Percentiles rank a stretch among this genome's conserved stretches.
Evolutionary conservation across 495 filamentous ascomycete species (phyloP).

Genomic region (Neurospora sp.): DNA sequence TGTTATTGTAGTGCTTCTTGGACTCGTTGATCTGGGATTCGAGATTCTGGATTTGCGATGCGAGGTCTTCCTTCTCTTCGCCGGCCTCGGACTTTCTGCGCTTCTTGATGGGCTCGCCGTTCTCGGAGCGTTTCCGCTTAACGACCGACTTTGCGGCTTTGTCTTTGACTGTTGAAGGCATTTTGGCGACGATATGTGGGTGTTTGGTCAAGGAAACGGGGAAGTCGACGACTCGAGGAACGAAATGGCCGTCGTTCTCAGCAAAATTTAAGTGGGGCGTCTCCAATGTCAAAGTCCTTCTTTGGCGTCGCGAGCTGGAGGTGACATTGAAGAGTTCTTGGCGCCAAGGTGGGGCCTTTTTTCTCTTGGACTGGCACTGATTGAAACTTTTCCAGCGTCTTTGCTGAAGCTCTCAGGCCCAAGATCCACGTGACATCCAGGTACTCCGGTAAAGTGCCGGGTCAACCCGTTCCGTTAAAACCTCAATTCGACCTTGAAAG

Average conservation of each 20-base stretch:
- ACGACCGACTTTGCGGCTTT: slow-evolving; percentile 14
- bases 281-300: background rate
- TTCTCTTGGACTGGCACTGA: background rate
- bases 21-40: slow-evolving; percentile 75
- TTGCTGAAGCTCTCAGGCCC: background rate
- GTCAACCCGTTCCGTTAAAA: slow-evolving; percentile 35
- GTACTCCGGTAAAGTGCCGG: slow-evolving; percentile 20
- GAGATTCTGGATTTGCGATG: slow-evolving; percentile 53
- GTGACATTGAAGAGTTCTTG: background rate
- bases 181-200: slow-evolving; percentile 1
- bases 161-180: slow-evolving; percentile 16
- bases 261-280: slow-evolving; percentile 22
- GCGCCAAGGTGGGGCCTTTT: background rate
- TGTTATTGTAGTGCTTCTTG: slow-evolving; percentile 86
- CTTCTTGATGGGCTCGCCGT: slow-evolving; percentile 38
- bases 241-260: background rate
- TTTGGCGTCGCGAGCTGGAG: background rate
- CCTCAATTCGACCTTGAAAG: slow-evolving; percentile 37
- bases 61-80: slow-evolving; percentile 27
- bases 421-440: slow-evolving; percentile 19
- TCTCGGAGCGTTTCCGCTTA: slow-evolving; percentile 38
- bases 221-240: background rate
- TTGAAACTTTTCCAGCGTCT: background rate
- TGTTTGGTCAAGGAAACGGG: background rate
- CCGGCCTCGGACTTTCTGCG: slow-evolving; percentile 34